Evolutionary conservation across 2,329 filamentous ascomycete species (phyloP).

Genomic region (Ophiostoma tasmaniense): DNA sequence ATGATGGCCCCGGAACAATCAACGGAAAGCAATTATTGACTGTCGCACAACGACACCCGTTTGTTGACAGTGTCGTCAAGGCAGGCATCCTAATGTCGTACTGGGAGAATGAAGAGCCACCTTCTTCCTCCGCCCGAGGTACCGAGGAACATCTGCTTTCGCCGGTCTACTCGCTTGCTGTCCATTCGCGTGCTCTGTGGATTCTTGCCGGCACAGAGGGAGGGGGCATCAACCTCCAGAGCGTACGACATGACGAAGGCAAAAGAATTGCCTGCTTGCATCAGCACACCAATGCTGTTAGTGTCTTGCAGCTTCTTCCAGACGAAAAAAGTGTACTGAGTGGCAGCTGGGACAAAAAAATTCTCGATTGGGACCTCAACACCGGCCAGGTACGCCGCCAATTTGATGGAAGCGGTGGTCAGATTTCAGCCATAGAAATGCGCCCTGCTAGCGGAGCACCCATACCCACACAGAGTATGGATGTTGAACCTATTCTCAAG

Average conservation of each 20-base stretch:
- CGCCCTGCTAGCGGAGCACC: conserved; percentile 67
- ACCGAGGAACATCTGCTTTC: conserved; percentile 60
- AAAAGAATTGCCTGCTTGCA: conserved; percentile 75
- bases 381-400: conserved; percentile 66
- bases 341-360: conserved; percentile 92
- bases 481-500: conserved; percentile 47
- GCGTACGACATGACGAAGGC: conserved; percentile 87
- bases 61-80: conserved; percentile 95
- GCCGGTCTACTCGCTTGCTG: conserved; percentile 87
- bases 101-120: conserved; percentile 91
- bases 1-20: conserved; percentile 88
- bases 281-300: conserved; percentile 85
- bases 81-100: conserved; percentile 91
- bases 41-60: conserved; percentile 90
- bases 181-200: conserved; percentile 86
- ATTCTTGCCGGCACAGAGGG: conserved; percentile 83
- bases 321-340: conserved; percentile 85
- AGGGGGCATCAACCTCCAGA: conserved; percentile 86
- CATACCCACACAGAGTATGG: conserved; percentile 60
- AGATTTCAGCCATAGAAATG: conserved; percentile 82
- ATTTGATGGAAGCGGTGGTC: conserved; percentile 69
- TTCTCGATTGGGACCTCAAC: conserved; percentile 92
- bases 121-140: conserved; percentile 32
- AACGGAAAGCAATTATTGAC: conserved; percentile 91
- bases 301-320: conserved; percentile 68